phyloP scores from a whole-genome alignment of 1,139 yeast genomes.

The Wickerhamomyces sp. region DNA sequence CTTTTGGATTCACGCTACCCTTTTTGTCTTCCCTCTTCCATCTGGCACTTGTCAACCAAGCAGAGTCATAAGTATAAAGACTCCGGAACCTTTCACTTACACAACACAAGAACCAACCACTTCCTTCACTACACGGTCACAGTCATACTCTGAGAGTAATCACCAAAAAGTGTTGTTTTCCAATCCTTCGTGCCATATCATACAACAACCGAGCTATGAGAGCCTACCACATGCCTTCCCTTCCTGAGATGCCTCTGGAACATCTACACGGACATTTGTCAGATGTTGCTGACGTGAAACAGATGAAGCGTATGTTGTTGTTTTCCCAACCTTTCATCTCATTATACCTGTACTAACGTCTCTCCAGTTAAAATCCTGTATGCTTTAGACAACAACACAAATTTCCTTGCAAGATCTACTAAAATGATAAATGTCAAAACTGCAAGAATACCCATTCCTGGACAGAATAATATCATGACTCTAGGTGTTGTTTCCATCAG shows the following conservation, averaged over 20 bases:
- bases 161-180: no score
- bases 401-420: conserved; percentile 52
- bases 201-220: conserved; percentile 14
- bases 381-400: conserved; percentile 54
- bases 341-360: neutral
- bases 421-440: conserved; percentile 42
- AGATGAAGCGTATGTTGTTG: conserved; percentile 30
- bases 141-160: no score
- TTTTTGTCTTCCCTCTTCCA: neutral
- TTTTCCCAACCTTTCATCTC: conserved; percentile 28
- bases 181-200: no score
- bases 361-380: conserved; percentile 46
- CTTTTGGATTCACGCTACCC: neutral
- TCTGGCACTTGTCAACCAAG: no score
- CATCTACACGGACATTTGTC: conserved; percentile 6
- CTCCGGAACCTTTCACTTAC: neutral
- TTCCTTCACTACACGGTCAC: neutral
- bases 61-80: neutral
- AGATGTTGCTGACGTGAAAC: conserved; percentile 11
- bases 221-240: conserved; percentile 25
- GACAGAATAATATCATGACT: conserved; percentile 34
- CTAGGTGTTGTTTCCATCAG: conserved; percentile 55
- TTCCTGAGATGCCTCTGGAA: conserved; percentile 23
- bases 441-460: conserved; percentile 38
- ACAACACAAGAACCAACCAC: neutral